Percentiles rank a stretch among this genome's conserved stretches.
Evolutionary conservation across 352 stramenopile species (phyloP).

Genomic region (Phytophthora cajani): DNA sequence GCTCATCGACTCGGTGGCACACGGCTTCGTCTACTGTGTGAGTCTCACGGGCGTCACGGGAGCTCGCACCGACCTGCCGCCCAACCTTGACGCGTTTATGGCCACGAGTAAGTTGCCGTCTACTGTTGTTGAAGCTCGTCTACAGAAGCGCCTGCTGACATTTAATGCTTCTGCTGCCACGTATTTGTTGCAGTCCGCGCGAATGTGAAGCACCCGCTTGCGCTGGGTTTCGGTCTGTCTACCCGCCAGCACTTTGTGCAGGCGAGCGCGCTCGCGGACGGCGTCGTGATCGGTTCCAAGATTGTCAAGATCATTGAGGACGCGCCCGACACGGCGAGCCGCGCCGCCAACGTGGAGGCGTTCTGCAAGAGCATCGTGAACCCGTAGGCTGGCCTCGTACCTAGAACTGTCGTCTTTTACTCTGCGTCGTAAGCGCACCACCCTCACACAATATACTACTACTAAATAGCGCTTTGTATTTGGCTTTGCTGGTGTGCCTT

Average conservation of each 20-base stretch:
- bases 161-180: not conserved
- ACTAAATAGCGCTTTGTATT: conserved; percentile 1
- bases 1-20: conserved; percentile 70
- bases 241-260: conserved; percentile 92
- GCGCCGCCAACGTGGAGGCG: conserved; percentile 73
- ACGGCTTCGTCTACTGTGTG: conserved; percentile 90
- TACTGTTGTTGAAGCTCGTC: not conserved
- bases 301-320: conserved; percentile 89
- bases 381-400: conserved; percentile 27
- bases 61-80: conserved; percentile 88
- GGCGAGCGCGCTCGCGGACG: conserved; percentile 93
- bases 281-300: conserved; percentile 90
- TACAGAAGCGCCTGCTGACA: not conserved
- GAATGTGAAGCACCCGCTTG: conserved; percentile 90
- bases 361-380: conserved; percentile 84
- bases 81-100: conserved; percentile 95
- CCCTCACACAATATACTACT: conserved; percentile 28
- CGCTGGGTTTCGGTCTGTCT: conserved; percentile 98
- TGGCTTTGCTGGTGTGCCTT: not conserved
- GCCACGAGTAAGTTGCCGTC: conserved; percentile 63
- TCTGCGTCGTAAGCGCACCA: not conserved
- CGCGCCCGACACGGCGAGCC: conserved; percentile 58
- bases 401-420: conserved; percentile 9
- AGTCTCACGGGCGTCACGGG: conserved; percentile 95
- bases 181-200: conserved; percentile 61